Conservation (phyloP, 225 moss, liverwort and hornwort species). For the Ulota crispa region DNA sequence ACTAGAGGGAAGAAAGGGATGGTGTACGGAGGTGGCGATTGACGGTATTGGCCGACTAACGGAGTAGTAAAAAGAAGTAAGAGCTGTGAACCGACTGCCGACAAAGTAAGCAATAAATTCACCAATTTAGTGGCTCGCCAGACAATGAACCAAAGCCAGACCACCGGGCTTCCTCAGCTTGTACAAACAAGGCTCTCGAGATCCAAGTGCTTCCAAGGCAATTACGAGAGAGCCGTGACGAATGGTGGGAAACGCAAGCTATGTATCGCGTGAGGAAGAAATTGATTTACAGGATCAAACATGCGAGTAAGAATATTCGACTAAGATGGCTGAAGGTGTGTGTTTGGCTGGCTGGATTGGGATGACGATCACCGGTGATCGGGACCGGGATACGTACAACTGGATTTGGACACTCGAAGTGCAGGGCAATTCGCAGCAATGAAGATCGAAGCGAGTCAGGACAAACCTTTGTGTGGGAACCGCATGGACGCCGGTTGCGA, state of each 20-base stretch:
- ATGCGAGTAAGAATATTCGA: background rate
- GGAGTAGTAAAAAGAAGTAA: background rate
- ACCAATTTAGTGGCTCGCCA: background rate
- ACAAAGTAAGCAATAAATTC: background rate
- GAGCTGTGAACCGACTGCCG: background rate
- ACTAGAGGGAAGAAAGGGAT: background rate
- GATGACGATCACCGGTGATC: background rate
- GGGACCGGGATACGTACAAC: background rate
- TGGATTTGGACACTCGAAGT: conserved; percentile 1
- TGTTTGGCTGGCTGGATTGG: background rate
- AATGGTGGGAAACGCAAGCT: background rate
- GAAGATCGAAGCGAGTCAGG: conserved; percentile 17
- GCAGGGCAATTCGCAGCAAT: conserved; percentile 14
- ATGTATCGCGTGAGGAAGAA: background rate
- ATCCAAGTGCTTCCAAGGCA: background rate
- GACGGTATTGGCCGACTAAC: conserved; percentile 12
- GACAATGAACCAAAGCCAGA: background rate
- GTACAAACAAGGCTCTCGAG: background rate
- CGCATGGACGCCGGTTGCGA: conserved; percentile 25
- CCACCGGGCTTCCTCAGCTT: background rate
- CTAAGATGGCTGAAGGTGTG: background rate
- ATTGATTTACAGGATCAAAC: background rate
- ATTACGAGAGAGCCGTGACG: background rate
- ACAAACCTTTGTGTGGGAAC: conserved; percentile 38
- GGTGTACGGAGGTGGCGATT: background rate